These are phyloP conservation scores for Nannochloris sp. DNA, from an alignment of 139 green algal genomes.

Conservation along the genomic window DNA sequence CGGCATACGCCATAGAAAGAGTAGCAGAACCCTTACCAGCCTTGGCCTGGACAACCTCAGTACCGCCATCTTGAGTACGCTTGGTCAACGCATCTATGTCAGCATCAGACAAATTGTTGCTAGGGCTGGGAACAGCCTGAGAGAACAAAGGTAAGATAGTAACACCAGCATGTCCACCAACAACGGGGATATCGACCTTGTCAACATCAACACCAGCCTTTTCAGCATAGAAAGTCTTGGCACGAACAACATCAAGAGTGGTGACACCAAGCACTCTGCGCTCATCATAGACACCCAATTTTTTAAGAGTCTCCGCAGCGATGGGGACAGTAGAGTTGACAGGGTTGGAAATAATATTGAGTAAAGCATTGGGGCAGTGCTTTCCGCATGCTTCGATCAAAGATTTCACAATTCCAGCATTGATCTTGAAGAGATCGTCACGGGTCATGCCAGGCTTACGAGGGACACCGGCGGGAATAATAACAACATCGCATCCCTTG, in stretches of 20 bases:
- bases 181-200: conserved; percentile 90
- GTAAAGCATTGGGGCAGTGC: conserved; percentile 73
- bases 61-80: conserved; percentile 97
- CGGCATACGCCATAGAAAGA: conserved; percentile 97
- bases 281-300: conserved; percentile 62
- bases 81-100: conserved; percentile 90
- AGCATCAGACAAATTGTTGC: conserved; percentile 52
- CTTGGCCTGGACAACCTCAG: conserved; percentile 95
- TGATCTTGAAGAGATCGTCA: conserved; percentile 98
- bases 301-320: conserved; percentile 74
- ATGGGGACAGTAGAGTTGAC: conserved; percentile 93
- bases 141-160: conserved; percentile 99
- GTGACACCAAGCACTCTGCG: conserved; percentile 74
- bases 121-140: conserved; percentile 57
- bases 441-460: conserved; percentile 99
- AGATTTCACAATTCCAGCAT: conserved; percentile 80
- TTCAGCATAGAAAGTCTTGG: conserved; percentile 90
- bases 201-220: conserved; percentile 56
- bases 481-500: conserved; percentile 67
- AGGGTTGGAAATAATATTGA: conserved; percentile 89
- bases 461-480: conserved; percentile 91
- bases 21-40: conserved; percentile 79
- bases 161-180: conserved; percentile 94
- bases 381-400: conserved; percentile 80
- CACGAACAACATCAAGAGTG: conserved; percentile 75